Conservation (phyloP, 202 grass and related monocot genomes). For the Saccharum hybrid region DNA sequence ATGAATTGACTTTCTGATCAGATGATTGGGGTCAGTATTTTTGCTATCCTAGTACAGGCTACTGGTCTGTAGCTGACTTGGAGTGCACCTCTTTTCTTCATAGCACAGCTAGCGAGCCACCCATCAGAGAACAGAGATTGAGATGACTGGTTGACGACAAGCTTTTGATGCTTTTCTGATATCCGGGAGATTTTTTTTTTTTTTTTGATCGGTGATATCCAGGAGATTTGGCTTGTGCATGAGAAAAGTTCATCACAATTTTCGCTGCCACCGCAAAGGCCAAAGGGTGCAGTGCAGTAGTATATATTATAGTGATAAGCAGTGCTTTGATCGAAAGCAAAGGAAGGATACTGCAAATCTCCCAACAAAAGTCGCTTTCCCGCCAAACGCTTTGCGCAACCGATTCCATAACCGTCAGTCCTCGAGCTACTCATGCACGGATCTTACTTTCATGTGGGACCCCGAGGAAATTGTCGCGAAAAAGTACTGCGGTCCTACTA, state of each 20-base stretch:
- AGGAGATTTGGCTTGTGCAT: constrained; percentile 6
- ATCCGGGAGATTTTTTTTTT: background rate
- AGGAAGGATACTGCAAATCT: constrained; percentile 8
- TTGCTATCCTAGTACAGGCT: background rate
- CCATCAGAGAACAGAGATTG: background rate
- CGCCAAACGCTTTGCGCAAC: constrained; percentile 21
- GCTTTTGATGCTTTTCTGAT: background rate
- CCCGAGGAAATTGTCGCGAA: background rate
- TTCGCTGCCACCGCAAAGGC: background rate
- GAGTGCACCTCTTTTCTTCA: constrained; percentile 36
- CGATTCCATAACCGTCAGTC: constrained; percentile 23
- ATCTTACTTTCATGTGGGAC: background rate
- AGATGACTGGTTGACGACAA: background rate
- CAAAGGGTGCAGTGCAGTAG: background rate
- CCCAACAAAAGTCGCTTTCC: constrained; percentile 19
- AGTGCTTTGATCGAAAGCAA: constrained; percentile 34
- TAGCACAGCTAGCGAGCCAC: background rate
- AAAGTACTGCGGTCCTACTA: background rate
- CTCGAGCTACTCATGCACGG: constrained; percentile 1
- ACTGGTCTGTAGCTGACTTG: constrained; percentile 15
- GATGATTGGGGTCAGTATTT: background rate
- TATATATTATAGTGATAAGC: background rate
- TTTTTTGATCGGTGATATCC: background rate
- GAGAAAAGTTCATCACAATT: background rate
- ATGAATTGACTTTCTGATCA: constrained; percentile 29